Evolutionary conservation across 2,329 filamentous ascomycete species (phyloP), one percentile per base, ranked within the genome.

Genomic region (Chaetothyriales sp.): DNA sequence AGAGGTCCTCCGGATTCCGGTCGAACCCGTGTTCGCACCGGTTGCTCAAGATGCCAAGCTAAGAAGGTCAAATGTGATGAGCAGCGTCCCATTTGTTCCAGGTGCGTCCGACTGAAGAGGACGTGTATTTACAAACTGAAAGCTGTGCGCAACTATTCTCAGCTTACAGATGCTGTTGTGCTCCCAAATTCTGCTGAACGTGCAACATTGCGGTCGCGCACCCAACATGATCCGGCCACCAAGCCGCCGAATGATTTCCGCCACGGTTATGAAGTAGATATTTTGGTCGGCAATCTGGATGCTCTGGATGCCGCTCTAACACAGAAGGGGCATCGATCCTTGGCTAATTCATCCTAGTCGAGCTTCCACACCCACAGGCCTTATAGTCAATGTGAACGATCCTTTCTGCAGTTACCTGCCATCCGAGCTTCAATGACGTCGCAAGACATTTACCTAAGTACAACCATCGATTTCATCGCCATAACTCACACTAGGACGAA

Each of bases 31-130:
- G 46, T 48, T 18, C 46, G 51, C 13, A 70, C 68, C 5, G 62
- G 63, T 20, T 66, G 65, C 46, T 61, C 57, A 50, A 60, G 59
- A 9, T 66, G 64, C 49, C 54, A 62, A 25, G 58, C 60, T 8
- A 61, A 63, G 9, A 66, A 65, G 61, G 64, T 66, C 56, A 65
- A 65, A 55, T 66, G 64, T 47, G 68, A 71, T 53, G 69, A 71
- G 60, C 66, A 64, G 13, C 67, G 68, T 64, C 60, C 73, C 63
- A 51, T 69, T 69, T 62, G 70, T 29, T 18, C n/a, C 18, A 40
- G 43, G 18, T 54, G 48, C 20, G 13, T 20, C 18, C 52, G 51
- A 22, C 44, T 54, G 15, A 20, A 51, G 29, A 45, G 51, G 47
- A 20, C 43, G 20, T 54, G 51, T 44, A 20, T 37, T 46, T 54